A percentile compares a stretch with the other conserved stretches of the same genome.
phyloP scores from a whole-genome alignment of 441 rosid species.

The Pelargonium citronellum region DNA sequence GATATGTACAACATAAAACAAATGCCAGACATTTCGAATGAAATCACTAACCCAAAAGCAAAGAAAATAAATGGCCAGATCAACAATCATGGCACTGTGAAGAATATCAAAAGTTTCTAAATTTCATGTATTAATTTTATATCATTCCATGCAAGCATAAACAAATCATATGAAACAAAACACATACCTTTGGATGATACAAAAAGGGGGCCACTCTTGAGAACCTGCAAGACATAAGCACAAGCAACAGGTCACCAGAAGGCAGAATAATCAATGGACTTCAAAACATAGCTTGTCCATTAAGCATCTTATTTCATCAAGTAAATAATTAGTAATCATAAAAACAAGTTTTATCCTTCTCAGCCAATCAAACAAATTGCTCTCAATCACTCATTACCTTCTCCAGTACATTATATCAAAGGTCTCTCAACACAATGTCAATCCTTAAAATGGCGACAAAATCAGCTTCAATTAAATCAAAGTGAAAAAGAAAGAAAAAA shows the following conservation, averaged over 20 bases:
- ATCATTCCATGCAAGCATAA: background rate
- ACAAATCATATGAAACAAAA: slow-evolving; percentile 2
- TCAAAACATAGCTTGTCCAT: background rate
- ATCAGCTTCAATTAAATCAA: background rate
- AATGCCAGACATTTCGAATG: background rate
- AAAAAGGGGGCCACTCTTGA: slow-evolving; percentile 90
- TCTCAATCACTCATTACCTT: background rate
- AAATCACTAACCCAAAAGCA: background rate
- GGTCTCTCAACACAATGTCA: background rate
- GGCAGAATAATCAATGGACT: background rate
- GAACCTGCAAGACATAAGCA: slow-evolving; percentile 48
- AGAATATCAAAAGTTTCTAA: background rate
- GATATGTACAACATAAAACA: background rate
- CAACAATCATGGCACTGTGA: background rate
- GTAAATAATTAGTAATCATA: background rate
- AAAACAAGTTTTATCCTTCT: no score
- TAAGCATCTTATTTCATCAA: background rate
- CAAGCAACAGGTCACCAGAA: background rate
- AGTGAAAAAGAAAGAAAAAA: slow-evolving; percentile 1
- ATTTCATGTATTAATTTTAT: background rate
- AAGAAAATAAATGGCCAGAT: background rate
- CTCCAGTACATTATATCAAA: background rate
- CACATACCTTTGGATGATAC: slow-evolving; percentile 82
- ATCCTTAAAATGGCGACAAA: background rate
- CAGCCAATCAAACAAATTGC: background rate